Evolutionary conservation across 306 rosid genomes (phyloP).

Genomic region (Glycyrrhiza uralensis): DNA sequence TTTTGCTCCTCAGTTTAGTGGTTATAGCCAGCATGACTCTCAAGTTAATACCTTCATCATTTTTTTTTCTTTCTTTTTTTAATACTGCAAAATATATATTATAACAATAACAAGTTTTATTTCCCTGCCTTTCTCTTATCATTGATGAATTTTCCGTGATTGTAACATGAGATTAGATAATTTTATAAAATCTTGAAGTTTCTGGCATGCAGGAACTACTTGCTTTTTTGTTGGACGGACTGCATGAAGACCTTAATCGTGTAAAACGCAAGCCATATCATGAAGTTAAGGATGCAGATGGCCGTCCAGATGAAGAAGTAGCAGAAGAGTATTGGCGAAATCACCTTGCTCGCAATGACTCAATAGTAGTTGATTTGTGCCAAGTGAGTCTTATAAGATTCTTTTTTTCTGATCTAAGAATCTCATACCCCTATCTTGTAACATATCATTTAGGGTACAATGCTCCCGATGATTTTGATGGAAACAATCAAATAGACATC

Average conservation of each 20-base stretch:
- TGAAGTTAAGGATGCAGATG: conserved; percentile 76
- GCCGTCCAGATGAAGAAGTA: conserved; percentile 68
- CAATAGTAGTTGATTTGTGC: conserved; percentile 71
- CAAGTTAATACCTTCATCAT: conserved; percentile 56
- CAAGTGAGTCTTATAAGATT: conserved; percentile 46
- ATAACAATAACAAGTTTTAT: conserved; percentile 2
- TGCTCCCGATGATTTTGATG: background rate
- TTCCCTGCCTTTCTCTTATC: background rate
- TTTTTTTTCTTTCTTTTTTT: background rate
- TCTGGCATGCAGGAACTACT: conserved; percentile 70
- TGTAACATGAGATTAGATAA: conserved; percentile 15
- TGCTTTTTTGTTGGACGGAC: conserved; percentile 90
- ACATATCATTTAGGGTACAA: background rate
- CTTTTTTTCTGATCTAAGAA: background rate
- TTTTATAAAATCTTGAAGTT: conserved; percentile 27
- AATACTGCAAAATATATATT: background rate
- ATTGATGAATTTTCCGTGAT: background rate
- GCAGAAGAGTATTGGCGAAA: conserved; percentile 86
- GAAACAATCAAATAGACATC: background rate
- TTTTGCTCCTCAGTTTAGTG: conserved; percentile 85
- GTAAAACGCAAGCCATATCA: conserved; percentile 76
- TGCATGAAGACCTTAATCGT: conserved; percentile 89
- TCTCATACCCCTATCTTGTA: background rate
- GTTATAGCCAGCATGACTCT: conserved; percentile 88
- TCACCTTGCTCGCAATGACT: conserved; percentile 83